These are phyloP conservation scores for Colletotrichum sp. DNA, from an alignment of 2,329 filamentous ascomycete genomes.

Conservation along the genomic window DNA sequence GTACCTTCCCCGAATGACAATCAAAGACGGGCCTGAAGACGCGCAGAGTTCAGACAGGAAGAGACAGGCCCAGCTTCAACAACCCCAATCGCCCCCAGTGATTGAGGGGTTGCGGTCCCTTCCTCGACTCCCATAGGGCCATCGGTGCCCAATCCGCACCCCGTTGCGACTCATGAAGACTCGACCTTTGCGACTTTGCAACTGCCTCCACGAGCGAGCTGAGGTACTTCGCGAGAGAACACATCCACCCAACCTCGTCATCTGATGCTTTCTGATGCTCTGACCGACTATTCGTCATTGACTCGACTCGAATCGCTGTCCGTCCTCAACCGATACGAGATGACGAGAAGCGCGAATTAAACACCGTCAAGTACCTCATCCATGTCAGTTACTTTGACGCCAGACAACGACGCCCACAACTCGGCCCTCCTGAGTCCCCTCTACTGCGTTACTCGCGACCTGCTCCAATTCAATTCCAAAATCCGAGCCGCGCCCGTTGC, in stretches of 20 bases:
- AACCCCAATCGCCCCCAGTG: background rate
- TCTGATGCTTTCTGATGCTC: slow-evolving; percentile 15
- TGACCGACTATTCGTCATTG: slow-evolving; percentile 14
- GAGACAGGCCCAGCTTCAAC: background rate
- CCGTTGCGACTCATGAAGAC: slow-evolving; percentile 22
- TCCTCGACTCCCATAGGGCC: slow-evolving; percentile 14
- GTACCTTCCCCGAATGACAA: background rate
- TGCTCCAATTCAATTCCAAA: background rate
- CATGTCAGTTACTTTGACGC: background rate
- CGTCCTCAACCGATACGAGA: background rate
- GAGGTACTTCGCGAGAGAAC: slow-evolving; percentile 13
- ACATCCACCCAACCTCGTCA: slow-evolving; percentile 30
- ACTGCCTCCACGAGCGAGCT: background rate
- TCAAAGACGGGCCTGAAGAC: background rate
- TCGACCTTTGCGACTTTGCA: slow-evolving; percentile 6
- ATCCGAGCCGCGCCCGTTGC: background rate
- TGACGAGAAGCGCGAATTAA: background rate
- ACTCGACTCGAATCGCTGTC: background rate
- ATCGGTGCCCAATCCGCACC: slow-evolving; percentile 31
- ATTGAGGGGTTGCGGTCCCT: slow-evolving; percentile 3
- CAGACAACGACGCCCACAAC: slow-evolving; percentile 2
- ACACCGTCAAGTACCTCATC: background rate
- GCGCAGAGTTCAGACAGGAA: slow-evolving; percentile 3
- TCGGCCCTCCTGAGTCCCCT: background rate
- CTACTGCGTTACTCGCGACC: background rate